phyloP scores from a whole-genome alignment of 306 rosid species.

The Vicia sativa region DNA sequence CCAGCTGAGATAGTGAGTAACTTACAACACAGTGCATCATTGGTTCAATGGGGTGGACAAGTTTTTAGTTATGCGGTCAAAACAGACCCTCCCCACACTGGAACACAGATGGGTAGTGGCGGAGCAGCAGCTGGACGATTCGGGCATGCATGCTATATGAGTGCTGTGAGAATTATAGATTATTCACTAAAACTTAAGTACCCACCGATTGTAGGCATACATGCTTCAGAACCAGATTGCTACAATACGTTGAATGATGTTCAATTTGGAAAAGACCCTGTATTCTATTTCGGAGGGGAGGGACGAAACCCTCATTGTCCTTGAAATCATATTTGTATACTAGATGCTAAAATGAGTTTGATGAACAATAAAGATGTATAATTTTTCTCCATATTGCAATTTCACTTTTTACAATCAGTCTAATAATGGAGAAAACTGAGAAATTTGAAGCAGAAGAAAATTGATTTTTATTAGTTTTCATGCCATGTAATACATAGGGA shows the following conservation, averaged over 20 bases:
- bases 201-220: conserved; percentile 36
- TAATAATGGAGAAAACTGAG: neutral
- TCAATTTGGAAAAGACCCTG: conserved; percentile 38
- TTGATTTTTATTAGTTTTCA: neutral
- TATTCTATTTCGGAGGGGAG: conserved; percentile 64
- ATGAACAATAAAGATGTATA: neutral
- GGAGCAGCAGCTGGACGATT: conserved; percentile 10
- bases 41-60: conserved; percentile 78
- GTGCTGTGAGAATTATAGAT: conserved; percentile 46
- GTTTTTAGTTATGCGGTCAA: conserved; percentile 51
- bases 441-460: neutral
- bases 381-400: neutral
- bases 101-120: conserved; percentile 76
- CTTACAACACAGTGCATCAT: conserved; percentile 39
- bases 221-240: conserved; percentile 48
- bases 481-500: conserved; percentile 11
- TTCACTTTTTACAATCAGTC: neutral
- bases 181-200: conserved; percentile 50
- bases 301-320: conserved; percentile 53
- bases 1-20: conserved; percentile 36
- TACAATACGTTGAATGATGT: conserved; percentile 40
- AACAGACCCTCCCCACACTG: conserved; percentile 52
- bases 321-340: conserved; percentile 12
- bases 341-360: neutral
- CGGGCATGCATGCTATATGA: conserved; percentile 48